A percentile compares a stretch with the other conserved stretches of the same genome.
These are phyloP conservation scores for Pelargonium australe DNA, from an alignment of 441 rosid species.

Conservation along the genomic window DNA sequence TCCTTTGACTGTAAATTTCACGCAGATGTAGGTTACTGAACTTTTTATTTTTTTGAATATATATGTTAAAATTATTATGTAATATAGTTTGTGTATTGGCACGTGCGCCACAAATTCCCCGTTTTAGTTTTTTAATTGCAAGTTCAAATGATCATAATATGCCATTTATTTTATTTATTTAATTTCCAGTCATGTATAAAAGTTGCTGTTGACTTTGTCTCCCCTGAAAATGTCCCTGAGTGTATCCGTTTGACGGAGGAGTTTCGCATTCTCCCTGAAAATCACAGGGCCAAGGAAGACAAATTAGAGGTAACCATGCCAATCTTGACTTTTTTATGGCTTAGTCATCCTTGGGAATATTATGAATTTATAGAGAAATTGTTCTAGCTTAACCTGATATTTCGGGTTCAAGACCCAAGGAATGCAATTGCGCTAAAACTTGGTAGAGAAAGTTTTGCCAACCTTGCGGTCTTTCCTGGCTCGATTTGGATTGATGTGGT, in stretches of 20 bases:
- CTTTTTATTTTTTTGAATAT: background rate
- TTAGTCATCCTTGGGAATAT: too few relatives aligned
- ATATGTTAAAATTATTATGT: background rate
- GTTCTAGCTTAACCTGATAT: too few relatives aligned
- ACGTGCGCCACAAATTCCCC: background rate
- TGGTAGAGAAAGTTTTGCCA: too few relatives aligned
- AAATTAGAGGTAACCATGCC: slow-evolving; percentile 63
- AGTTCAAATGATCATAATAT: background rate
- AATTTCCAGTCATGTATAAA: slow-evolving; percentile 70
- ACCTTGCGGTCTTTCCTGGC: too few relatives aligned
- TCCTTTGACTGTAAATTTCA: background rate
- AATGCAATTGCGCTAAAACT: too few relatives aligned
- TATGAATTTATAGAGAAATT: too few relatives aligned
- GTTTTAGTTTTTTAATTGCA: background rate
- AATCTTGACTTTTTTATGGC: background rate
- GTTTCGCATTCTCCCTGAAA: slow-evolving; percentile 71
- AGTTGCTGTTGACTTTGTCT: slow-evolving; percentile 84
- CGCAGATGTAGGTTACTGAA: background rate
- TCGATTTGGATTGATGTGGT: too few relatives aligned
- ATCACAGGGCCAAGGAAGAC: slow-evolving; percentile 79
- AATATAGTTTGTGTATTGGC: slow-evolving; percentile 4
- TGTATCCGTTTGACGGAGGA: slow-evolving; percentile 75
- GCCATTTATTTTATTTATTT: slow-evolving; percentile 3
- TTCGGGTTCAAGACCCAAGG: too few relatives aligned
- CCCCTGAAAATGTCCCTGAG: slow-evolving; percentile 71